A percentile compares a stretch with the other conserved stretches of the same genome.
These are phyloP conservation scores for Pezicula rhizophila DNA, from an alignment of 2,329 filamentous ascomycete genomes.

Conservation along the genomic window DNA sequence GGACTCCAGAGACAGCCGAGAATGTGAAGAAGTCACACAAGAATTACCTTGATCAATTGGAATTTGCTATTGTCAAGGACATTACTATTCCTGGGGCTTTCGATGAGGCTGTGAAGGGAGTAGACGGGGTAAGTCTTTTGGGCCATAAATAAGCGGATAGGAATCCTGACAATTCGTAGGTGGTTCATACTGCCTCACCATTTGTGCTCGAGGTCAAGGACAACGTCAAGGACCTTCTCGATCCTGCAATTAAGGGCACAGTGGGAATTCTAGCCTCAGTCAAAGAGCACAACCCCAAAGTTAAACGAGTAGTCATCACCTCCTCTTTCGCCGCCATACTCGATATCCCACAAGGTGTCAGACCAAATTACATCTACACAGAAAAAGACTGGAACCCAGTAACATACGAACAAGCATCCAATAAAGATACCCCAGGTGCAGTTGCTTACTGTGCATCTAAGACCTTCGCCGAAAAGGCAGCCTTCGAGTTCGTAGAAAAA, in stretches of 20 bases:
- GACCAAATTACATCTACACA: constrained; percentile 40
- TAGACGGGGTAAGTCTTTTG: constrained; percentile 53
- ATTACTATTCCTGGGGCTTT: constrained; percentile 66
- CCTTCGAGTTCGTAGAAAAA: constrained; percentile 53
- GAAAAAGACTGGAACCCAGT: constrained; percentile 50
- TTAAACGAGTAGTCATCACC: constrained; percentile 42
- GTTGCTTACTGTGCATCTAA: constrained; percentile 37
- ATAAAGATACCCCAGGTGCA: constrained; percentile 4
- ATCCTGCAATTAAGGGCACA: constrained; percentile 49
- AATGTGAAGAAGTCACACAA: constrained; percentile 34
- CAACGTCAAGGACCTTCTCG: constrained; percentile 35
- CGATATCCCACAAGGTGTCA: constrained; percentile 43
- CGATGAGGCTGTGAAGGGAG: constrained; percentile 47
- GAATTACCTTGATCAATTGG: constrained; percentile 28
- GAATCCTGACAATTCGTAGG: constrained; percentile 6
- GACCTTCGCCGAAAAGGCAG: constrained; percentile 59
- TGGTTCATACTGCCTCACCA: constrained; percentile 65
- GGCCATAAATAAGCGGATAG: not conserved
- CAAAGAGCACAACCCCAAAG: constrained; percentile 31
- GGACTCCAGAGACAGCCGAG: constrained; percentile 38
- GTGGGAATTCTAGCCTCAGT: constrained; percentile 40
- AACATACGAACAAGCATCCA: constrained; percentile 36
- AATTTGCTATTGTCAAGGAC: constrained; percentile 56
- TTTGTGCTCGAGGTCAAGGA: constrained; percentile 28
- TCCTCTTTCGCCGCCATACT: constrained; percentile 59